These are phyloP conservation scores for Spiromastix sp. DNA, from an alignment of 2,329 filamentous ascomycete species.

Conservation along the genomic window DNA sequence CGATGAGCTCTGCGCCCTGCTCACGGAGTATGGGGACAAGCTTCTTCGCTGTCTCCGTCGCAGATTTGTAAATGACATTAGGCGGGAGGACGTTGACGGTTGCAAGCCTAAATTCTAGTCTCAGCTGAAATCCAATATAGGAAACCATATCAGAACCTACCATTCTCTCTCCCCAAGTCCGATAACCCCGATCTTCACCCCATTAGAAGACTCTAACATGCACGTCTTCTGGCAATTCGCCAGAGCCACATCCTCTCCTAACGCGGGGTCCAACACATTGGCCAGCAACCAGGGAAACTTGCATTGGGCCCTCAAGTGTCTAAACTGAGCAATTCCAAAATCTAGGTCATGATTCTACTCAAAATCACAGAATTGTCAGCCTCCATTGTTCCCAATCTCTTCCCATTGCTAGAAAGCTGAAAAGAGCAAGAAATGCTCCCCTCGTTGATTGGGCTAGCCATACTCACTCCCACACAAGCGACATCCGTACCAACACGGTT, in stretches of 20 bases:
- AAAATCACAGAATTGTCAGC: background rate
- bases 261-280: constrained; percentile 74
- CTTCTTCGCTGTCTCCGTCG: constrained; percentile 62
- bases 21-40: constrained; percentile 62
- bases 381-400: background rate
- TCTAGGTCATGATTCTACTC: constrained; percentile 79
- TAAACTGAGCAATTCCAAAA: constrained; percentile 76
- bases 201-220: constrained; percentile 71
- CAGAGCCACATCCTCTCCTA: constrained; percentile 64
- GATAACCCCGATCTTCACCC: constrained; percentile 75
- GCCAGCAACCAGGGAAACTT: constrained; percentile 83
- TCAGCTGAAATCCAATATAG: background rate
- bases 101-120: constrained; percentile 58
- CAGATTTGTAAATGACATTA: constrained; percentile 70
- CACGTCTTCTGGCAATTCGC: constrained; percentile 65
- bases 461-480: constrained; percentile 68
- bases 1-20: constrained; percentile 70
- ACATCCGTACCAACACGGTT: constrained; percentile 68
- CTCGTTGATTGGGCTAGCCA: too few relatives aligned
- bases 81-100: constrained; percentile 82
- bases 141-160: constrained; percentile 24
- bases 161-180: constrained; percentile 81
- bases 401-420: too few relatives aligned
- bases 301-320: constrained; percentile 61
- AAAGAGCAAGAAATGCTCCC: too few relatives aligned